Evolutionary conservation across 148 eudicot genomes (phyloP).

Genomic region (Fagopyrum esculentum): DNA sequence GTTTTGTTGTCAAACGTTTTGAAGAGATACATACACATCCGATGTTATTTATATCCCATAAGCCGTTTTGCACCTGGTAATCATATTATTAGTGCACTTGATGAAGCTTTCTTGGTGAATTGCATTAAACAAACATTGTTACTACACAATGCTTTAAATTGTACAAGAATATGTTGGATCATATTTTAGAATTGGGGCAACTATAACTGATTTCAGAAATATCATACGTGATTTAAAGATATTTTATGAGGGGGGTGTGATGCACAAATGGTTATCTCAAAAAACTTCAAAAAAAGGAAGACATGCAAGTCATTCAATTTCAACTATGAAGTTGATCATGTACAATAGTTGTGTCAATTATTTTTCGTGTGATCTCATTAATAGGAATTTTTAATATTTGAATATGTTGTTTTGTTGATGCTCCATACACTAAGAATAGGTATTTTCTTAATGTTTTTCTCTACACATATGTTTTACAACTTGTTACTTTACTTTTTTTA

Average conservation of each 20-base stretch:
- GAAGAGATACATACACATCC: too few relatives aligned
- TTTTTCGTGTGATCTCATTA: not conserved
- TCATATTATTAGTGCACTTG: too few relatives aligned
- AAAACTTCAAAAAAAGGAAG: not conserved
- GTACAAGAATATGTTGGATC: not conserved
- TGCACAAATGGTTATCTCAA: not conserved
- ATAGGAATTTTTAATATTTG: not conserved
- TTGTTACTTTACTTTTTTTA: too few relatives aligned
- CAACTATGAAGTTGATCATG: not conserved
- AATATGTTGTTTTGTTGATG: not conserved
- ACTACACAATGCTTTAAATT: not conserved
- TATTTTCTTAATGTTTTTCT: too few relatives aligned
- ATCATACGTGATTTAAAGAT: too few relatives aligned
- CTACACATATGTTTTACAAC: too few relatives aligned
- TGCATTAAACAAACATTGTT: not conserved
- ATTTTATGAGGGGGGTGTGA: not conserved
- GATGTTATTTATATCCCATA: too few relatives aligned
- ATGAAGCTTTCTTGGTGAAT: not conserved
- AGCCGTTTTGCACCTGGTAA: too few relatives aligned
- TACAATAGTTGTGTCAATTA: not conserved
- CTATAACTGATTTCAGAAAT: not conserved
- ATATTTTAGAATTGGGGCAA: not conserved
- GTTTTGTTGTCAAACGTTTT: too few relatives aligned
- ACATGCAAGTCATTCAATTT: not conserved
- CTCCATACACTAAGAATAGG: not conserved